Conservation (phyloP, 2,329 filamentous ascomycete genomes). For the Dothiorella sarmentorum region DNA sequence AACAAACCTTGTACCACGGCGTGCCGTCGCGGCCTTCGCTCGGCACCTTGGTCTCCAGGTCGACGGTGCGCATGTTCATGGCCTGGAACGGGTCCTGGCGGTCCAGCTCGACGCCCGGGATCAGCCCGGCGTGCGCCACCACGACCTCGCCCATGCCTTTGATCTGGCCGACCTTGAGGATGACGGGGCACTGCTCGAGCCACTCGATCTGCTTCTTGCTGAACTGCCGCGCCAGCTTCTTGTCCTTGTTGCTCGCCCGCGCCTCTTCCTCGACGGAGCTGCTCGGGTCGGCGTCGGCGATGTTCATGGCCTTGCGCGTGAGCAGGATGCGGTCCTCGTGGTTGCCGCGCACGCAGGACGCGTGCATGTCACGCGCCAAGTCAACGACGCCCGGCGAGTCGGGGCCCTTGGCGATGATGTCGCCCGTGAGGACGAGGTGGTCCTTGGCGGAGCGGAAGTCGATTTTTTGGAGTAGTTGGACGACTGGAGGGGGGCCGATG, state of each 20-base stretch:
- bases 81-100: slow-evolving; percentile 73
- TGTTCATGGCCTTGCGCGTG: slow-evolving; percentile 45
- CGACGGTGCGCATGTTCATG: slow-evolving; percentile 88
- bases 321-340: slow-evolving; percentile 86
- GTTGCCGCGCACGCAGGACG: slow-evolving; percentile 84
- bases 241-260: slow-evolving; percentile 35
- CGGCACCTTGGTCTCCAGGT: slow-evolving; percentile 59
- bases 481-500: slow-evolving; percentile 38
- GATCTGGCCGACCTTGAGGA: slow-evolving; percentile 67
- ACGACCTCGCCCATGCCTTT: slow-evolving; percentile 60
- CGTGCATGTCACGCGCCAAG: slow-evolving; percentile 67
- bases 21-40: slow-evolving; percentile 52
- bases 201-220: slow-evolving; percentile 62
- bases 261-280: slow-evolving; percentile 37
- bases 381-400: slow-evolving; percentile 76
- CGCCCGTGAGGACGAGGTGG: slow-evolving; percentile 38
- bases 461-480: slow-evolving; percentile 62
- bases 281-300: slow-evolving; percentile 29
- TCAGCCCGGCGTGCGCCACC: slow-evolving; percentile 81
- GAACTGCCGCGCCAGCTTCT: slow-evolving; percentile 49
- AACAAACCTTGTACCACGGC: slow-evolving; percentile 60
- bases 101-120: slow-evolving; percentile 68
- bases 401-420: slow-evolving; percentile 73
- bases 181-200: slow-evolving; percentile 71
- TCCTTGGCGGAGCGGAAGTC: slow-evolving; percentile 59